Evolutionary conservation across 768 basidiomycete species (phyloP).

Genomic region (Nidularia pulvinata): DNA sequence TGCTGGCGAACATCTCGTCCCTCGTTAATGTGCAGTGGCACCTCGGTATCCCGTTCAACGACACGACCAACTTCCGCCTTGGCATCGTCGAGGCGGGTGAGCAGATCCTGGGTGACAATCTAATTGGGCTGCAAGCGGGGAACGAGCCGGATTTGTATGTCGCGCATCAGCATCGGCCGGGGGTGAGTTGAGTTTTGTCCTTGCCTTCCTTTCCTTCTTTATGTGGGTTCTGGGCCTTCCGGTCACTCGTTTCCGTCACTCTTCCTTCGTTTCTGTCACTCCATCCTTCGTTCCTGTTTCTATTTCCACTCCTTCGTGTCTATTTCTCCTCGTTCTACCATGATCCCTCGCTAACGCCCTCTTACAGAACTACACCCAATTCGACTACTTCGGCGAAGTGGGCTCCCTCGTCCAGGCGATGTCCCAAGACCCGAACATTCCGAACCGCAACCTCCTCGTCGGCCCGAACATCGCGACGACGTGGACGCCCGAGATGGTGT

Average conservation of each 20-base stretch:
- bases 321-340: too few species aligned
- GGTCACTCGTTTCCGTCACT: too few species aligned
- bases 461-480: conserved; percentile 52
- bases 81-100: conserved; percentile 62
- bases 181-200: conserved; percentile 8
- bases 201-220: neutral
- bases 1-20: conserved; percentile 58
- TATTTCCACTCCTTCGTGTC: too few species aligned
- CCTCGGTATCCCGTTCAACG: conserved; percentile 71
- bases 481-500: conserved; percentile 54
- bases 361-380: neutral
- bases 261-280: too few species aligned
- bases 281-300: too few species aligned
- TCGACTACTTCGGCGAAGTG: conserved; percentile 57
- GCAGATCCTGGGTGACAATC: conserved; percentile 62
- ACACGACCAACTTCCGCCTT: conserved; percentile 52
- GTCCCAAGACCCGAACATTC: conserved; percentile 28
- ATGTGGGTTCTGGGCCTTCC: too few species aligned
- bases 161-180: conserved; percentile 33
- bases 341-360: too few species aligned
- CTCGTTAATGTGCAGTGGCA: conserved; percentile 67
- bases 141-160: conserved; percentile 67
- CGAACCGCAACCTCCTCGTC: conserved; percentile 46
- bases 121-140: conserved; percentile 71
- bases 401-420: conserved; percentile 44